A percentile compares a stretch with the other conserved stretches of the same genome.
Evolutionary conservation across 2,329 filamentous ascomycete genomes (phyloP).

Genomic region (Elsinoe batatas): DNA sequence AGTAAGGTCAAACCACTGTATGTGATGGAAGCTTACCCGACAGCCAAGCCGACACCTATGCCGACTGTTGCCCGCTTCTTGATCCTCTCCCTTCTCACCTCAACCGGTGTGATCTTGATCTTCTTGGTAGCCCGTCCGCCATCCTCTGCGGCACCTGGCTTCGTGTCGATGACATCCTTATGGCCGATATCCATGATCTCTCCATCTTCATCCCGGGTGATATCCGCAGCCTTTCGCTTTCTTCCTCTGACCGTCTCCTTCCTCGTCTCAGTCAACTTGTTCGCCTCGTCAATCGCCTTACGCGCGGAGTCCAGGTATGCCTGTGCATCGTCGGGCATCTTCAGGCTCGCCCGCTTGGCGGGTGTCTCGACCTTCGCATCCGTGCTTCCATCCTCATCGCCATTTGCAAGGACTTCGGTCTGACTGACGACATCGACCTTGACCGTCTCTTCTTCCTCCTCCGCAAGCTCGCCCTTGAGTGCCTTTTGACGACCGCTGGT

Average conservation of each 20-base stretch:
- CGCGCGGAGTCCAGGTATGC: constrained; percentile 79
- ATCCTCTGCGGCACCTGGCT: constrained; percentile 32
- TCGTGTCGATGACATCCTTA: neutral
- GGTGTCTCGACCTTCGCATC: constrained; percentile 70
- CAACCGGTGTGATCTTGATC: constrained; percentile 62
- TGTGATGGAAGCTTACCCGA: constrained; percentile 61
- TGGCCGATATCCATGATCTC: constrained; percentile 34
- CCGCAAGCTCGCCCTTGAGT: constrained; percentile 20
- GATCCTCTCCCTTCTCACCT: constrained; percentile 76
- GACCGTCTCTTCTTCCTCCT: constrained; percentile 38
- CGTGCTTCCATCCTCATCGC: constrained; percentile 57
- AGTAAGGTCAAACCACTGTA: neutral
- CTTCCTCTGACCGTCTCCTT: constrained; percentile 32
- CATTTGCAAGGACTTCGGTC: constrained; percentile 39
- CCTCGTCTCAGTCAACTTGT: constrained; percentile 34
- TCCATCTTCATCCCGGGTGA: constrained; percentile 45
- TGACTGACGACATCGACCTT: constrained; percentile 62
- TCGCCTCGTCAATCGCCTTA: constrained; percentile 71
- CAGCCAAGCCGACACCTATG: constrained; percentile 72
- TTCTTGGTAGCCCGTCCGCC: constrained; percentile 56
- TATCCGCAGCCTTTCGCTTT: constrained; percentile 68
- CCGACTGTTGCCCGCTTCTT: constrained; percentile 78
- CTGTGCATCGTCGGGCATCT: constrained; percentile 65
- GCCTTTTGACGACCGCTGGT: constrained; percentile 35
- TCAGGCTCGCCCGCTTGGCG: constrained; percentile 53